Evolutionary conservation across 1,284 basidiomycete genomes (phyloP), one percentile per base, ranked within the genome.

Genomic region (Trametes hirsuta): DNA sequence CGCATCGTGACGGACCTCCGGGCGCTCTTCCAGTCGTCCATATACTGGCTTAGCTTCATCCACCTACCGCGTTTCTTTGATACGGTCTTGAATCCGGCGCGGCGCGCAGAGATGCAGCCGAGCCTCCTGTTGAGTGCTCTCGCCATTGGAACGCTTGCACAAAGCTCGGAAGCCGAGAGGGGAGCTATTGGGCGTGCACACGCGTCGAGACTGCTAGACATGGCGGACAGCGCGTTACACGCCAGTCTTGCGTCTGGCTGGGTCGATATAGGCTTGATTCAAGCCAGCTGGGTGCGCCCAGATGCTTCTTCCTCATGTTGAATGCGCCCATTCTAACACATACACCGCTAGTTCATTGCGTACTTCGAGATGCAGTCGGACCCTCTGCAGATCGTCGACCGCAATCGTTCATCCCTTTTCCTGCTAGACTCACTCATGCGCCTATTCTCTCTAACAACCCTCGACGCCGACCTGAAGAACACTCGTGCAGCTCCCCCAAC

Each of bases 31-130:
- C 79, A 78, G 10, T 74, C 76, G 18, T 85, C 85, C 21, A 84
- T 83, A 58, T 84, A 86, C 72, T 90, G 86, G 85, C 82, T 90
- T 67, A 84, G 85, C 10, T 91, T 90, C 70, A 80, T 91, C 68
- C 84, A 90, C 67, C 75, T 89, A 12, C 87, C 87, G 34, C 80
- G 76, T 12, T 90, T 91, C 73, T 84, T 87, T 65, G 75, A 74
- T 50, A 81, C 77, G 34, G 83, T 86, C 66, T 80, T 79, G 62
- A 79, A 89, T 62, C 77, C 85, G 12, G 62, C 63, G 9, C 76
- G 75, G 46, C 75, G 89, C 57, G 76, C 79, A 46, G 69, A 72
- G 36, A 81, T 91, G 71, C 90, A 91, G 66, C 90, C 90, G 2
- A 82, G 84, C 62, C 72, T 91, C 24, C 69, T 91, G 2, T 76